A percentile compares a stretch with the other conserved stretches of the same genome.
phyloP scores from a whole-genome alignment of 2,329 filamentous ascomycete species.

The Epicoccum sorghinum region DNA sequence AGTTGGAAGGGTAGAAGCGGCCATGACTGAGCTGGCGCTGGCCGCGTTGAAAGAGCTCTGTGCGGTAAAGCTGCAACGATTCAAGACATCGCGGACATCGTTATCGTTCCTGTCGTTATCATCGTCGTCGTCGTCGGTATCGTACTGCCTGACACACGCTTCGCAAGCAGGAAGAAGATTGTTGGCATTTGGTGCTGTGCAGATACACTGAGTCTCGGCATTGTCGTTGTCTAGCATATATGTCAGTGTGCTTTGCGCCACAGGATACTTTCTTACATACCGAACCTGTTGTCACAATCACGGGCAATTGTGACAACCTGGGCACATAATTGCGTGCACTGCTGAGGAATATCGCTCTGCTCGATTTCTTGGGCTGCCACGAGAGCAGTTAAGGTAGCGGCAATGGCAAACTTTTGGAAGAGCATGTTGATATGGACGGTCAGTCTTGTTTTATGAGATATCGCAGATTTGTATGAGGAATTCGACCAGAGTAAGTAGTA shows the following conservation, averaged over 20 bases:
- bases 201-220: constrained; percentile 38
- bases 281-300: constrained; percentile 32
- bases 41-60: constrained; percentile 18
- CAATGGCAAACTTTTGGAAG: constrained; percentile 32
- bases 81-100: constrained; percentile 37
- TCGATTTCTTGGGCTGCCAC: constrained; percentile 36
- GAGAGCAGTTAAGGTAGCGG: constrained; percentile 28
- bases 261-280: constrained; percentile 8
- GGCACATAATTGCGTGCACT: constrained; percentile 38
- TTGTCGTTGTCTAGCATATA: constrained; percentile 24
- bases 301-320: constrained; percentile 29
- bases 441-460: too few relatives aligned
- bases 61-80: constrained; percentile 36
- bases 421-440: constrained; percentile 14
- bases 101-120: constrained; percentile 25
- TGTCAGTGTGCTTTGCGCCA: background rate
- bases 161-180: constrained; percentile 37
- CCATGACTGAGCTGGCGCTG: background rate
- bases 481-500: too few relatives aligned
- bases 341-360: constrained; percentile 36
- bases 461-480: too few relatives aligned
- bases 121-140: constrained; percentile 19
- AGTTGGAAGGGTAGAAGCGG: constrained; percentile 2
- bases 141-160: constrained; percentile 37
- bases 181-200: constrained; percentile 31